A percentile compares a stretch with the other conserved stretches of the same genome.
Evolutionary conservation across 768 basidiomycete species (phyloP).

Genomic region (Suillus americanus): DNA sequence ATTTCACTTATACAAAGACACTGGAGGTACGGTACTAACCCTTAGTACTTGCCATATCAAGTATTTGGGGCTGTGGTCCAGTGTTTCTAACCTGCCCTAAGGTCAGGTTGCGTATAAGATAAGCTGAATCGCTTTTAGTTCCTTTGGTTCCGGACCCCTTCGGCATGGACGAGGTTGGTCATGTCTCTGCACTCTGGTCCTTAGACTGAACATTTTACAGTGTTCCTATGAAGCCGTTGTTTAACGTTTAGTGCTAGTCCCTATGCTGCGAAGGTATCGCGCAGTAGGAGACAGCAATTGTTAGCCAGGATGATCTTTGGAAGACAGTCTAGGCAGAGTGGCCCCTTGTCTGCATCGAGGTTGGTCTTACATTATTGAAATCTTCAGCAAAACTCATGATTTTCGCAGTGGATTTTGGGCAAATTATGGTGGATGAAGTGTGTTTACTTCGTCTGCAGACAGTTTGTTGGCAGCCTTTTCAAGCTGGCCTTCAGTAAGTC

Average conservation of each 20-base stretch:
- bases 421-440: background rate
- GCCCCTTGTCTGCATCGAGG: background rate
- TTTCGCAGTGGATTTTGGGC: background rate
- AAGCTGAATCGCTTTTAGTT: background rate
- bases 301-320: background rate
- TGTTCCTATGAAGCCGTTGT: conserved; percentile 1
- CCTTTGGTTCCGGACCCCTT: conserved; percentile 32
- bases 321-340: background rate
- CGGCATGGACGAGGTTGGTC: conserved; percentile 16
- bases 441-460: background rate
- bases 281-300: background rate
- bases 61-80: conserved; percentile 4
- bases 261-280: background rate
- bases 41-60: background rate
- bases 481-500: conserved; percentile 1
- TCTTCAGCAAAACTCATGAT: background rate
- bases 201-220: background rate
- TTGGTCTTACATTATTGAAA: background rate
- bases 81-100: conserved; percentile 34
- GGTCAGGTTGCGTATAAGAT: conserved; percentile 15
- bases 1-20: too few relatives aligned
- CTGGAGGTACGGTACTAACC: too few relatives aligned
- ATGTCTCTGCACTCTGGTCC: background rate
- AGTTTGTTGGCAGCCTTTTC: conserved; percentile 3
- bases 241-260: background rate